These are phyloP conservation scores for Obelidium mucronatum DNA, from an alignment of 192 early-diverging fungal genomes.

Conservation along the genomic window DNA sequence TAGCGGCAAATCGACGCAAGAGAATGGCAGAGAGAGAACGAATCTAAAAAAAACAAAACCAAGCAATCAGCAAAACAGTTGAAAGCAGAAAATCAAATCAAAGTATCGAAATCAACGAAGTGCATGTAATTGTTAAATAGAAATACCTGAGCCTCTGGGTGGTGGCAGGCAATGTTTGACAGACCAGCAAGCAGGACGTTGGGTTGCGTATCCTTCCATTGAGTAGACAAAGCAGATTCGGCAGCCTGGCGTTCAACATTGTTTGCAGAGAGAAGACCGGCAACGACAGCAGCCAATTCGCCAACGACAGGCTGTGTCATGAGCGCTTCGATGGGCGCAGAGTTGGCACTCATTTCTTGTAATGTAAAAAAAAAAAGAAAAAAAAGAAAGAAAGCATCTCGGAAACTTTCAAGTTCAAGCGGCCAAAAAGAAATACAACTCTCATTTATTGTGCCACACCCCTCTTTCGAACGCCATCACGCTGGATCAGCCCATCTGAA, in stretches of 20 bases:
- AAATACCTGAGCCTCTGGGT: constrained; percentile 56
- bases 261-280: constrained; percentile 59
- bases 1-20: constrained; percentile 69
- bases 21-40: constrained; percentile 74
- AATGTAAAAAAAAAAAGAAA: constrained; percentile 12
- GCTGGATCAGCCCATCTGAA: neutral
- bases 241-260: constrained; percentile 68
- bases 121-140: too few species aligned
- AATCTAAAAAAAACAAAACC: constrained; percentile 49
- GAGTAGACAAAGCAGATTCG: constrained; percentile 66
- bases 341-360: neutral
- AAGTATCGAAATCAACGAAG: too few species aligned
- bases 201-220: constrained; percentile 71
- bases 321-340: constrained; percentile 2
- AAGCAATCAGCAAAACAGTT: too few species aligned
- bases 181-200: constrained; percentile 66
- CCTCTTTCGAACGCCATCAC: neutral
- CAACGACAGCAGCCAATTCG: constrained; percentile 48
- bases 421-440: too few species aligned
- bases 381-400: constrained; percentile 1
- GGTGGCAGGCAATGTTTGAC: constrained; percentile 59
- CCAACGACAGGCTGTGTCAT: constrained; percentile 8
- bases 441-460: neutral
- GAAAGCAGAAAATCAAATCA: too few species aligned
- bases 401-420: neutral